Evolutionary conservation across 208 protist species (phyloP), one percentile per base, ranked within the genome.

Genomic region (Balamuthia mandrillaris): DNA sequence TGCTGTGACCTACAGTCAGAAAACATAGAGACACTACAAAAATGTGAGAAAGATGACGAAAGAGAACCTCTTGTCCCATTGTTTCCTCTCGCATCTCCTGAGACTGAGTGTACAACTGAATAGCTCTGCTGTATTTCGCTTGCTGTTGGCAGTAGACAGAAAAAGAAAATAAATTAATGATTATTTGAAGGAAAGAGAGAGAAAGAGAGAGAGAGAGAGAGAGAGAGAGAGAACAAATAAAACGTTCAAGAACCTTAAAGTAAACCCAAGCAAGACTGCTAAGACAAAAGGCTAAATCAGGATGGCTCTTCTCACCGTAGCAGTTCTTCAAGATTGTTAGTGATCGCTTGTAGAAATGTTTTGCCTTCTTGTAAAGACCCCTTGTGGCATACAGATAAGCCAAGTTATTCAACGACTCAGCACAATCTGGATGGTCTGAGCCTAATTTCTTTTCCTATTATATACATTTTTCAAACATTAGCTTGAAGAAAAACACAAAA

Each of bases 31-130:
- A 60, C 52, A 60, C 52, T 27, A 3, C 29, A 60, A 60, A 27
- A 60, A 60, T 60, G 2, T 31, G 29, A 27, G 29, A 27, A 60
- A 6, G 52, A 60, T 31, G 52, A 27, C 52, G 52, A 60, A 27
- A 60, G 52, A 3, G 1, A 60, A 60, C 52, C 52, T 60, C 77
- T 5, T 51, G 77, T 7, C 77, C 77, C 77, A 84, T 84, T 4
- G 60, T 44, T 35, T 51, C 77, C 9, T 70, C 37, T 27, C 77
- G 77, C 77, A 84, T 84, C 56, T 84, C 70, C 39, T 84, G 70
- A 47, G 56, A 72, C 44, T 84, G 77, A 54, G 65, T 84, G 77
- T 84, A 84, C 56, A 84, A 58, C n/a, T 70, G 41, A 27, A 56
- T 51, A 7, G 77, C 77, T 16, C 77, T n/a, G 27, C 70, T 84